A percentile compares a stretch with the other conserved stretches of the same genome.
These are phyloP conservation scores for Luffa acutangula DNA, from an alignment of 306 rosid species.

Conservation along the genomic window DNA sequence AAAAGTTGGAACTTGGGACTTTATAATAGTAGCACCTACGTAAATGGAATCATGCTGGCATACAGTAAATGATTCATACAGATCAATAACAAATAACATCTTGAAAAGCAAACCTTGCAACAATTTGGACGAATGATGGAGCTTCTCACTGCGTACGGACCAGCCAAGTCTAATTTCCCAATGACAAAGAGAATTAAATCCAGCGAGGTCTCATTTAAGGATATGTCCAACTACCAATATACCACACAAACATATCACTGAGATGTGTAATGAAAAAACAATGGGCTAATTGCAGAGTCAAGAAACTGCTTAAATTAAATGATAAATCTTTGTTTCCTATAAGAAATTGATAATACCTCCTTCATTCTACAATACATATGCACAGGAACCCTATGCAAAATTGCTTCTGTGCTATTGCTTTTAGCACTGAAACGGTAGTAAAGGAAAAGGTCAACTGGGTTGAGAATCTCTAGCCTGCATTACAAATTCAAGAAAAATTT, in stretches of 20 bases:
- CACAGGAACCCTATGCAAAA: constrained; percentile 48
- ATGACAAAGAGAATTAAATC: constrained; percentile 72
- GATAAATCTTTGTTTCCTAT: constrained; percentile 17
- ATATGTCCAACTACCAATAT: constrained; percentile 52
- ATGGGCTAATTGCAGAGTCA: background rate
- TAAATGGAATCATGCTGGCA: background rate
- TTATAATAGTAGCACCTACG: background rate
- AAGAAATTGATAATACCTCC: constrained; percentile 41
- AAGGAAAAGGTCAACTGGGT: constrained; percentile 52
- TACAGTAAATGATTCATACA: background rate
- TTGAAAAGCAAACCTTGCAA: constrained; percentile 64
- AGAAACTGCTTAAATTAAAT: background rate
- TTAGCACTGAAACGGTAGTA: constrained; percentile 51
- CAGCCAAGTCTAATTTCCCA: constrained; percentile 67
- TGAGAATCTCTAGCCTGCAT: constrained; percentile 67
- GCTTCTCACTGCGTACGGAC: constrained; percentile 73
- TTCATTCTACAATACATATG: constrained; percentile 60
- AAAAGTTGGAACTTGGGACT: background rate
- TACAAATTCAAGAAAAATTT: constrained; percentile 9
- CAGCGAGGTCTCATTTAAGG: constrained; percentile 68
- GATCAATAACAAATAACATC: background rate
- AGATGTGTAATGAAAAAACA: constrained; percentile 16
- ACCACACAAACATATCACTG: constrained; percentile 15
- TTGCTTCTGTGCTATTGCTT: constrained; percentile 28
- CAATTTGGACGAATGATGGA: constrained; percentile 53